A percentile compares a stretch with the other conserved stretches of the same genome.
These are phyloP conservation scores for Porcisia hertigi DNA, from an alignment of 208 protist genomes.

Conservation along the genomic window DNA sequence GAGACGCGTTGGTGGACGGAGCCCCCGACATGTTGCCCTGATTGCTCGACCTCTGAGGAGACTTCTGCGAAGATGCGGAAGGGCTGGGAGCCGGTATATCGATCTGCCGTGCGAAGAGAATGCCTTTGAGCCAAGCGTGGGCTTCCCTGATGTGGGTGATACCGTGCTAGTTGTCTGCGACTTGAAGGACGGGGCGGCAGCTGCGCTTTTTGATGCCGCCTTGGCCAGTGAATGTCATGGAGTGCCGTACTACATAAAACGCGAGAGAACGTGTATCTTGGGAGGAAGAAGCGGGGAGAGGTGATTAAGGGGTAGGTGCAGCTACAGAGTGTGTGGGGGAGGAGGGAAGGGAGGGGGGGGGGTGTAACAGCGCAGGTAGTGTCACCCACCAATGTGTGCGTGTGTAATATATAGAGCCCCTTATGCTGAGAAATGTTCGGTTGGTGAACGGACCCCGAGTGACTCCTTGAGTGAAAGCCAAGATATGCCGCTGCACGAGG, in stretches of 20 bases:
- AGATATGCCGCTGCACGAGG: too few species aligned
- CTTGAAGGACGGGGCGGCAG: too few species aligned
- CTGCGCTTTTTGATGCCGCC: neutral
- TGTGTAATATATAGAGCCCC: too few species aligned
- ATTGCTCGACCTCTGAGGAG: neutral
- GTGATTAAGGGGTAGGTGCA: neutral
- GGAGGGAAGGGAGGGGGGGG: too few species aligned
- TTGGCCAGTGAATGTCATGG: neutral
- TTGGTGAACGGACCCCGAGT: too few species aligned
- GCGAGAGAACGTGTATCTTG: neutral
- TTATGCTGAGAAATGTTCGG: too few species aligned
- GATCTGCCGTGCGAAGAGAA: neutral
- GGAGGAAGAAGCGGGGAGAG: neutral
- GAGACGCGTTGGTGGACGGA: neutral
- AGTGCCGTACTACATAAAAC: neutral
- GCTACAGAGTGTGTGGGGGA: neutral
- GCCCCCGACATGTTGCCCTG: neutral
- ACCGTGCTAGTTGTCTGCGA: neutral
- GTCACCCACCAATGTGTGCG: too few species aligned
- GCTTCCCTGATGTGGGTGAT: neutral
- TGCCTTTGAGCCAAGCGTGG: neutral
- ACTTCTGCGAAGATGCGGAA: neutral
- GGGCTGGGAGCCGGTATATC: neutral
- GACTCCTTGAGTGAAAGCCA: too few species aligned
- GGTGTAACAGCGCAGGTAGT: too few species aligned